Percentiles rank a stretch among this genome's conserved stretches.
Conservation (phyloP, 129 eudicot species). For the Flaveria ramosissima region DNA sequence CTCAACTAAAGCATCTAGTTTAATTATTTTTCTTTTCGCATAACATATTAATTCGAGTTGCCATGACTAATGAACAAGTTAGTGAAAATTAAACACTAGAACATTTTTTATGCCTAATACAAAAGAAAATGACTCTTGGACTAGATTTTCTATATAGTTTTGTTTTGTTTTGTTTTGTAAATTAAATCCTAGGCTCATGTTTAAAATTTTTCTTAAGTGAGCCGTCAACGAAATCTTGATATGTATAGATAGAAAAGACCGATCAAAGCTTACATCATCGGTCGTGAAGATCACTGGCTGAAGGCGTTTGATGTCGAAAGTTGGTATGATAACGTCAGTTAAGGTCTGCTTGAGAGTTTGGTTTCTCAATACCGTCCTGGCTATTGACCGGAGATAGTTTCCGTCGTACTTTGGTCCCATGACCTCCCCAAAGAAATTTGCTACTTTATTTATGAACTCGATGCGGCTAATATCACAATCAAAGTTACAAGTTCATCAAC, state of each 20-base stretch:
- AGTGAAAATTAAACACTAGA: too few relatives aligned
- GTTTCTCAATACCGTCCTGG: conserved; percentile 24
- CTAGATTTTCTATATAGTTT: too few relatives aligned
- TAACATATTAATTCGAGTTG: too few relatives aligned
- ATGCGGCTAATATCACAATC: conserved; percentile 35
- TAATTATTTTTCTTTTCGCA: too few relatives aligned
- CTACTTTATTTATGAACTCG: conserved; percentile 32
- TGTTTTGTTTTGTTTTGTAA: too few relatives aligned
- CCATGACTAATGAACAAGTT: too few relatives aligned
- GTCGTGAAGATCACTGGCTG: conserved; percentile 56
- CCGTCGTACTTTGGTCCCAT: conserved; percentile 59
- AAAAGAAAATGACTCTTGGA: too few relatives aligned
- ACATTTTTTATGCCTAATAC: too few relatives aligned
- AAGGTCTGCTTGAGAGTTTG: conserved; percentile 40
- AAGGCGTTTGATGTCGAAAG: conserved; percentile 55
- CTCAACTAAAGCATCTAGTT: too few relatives aligned
- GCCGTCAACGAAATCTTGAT: too few relatives aligned
- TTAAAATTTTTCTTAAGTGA: too few relatives aligned
- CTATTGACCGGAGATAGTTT: conserved; percentile 41
- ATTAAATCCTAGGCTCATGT: too few relatives aligned
- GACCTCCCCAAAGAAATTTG: conserved; percentile 32
- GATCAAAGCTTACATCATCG: conserved; percentile 35
- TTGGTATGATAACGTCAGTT: conserved; percentile 51
- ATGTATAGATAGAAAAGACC: neutral
- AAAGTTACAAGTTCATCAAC: conserved; percentile 9